Evolutionary conservation across 768 basidiomycete genomes (phyloP).

Genomic region (Tephrocybe rancida): DNA sequence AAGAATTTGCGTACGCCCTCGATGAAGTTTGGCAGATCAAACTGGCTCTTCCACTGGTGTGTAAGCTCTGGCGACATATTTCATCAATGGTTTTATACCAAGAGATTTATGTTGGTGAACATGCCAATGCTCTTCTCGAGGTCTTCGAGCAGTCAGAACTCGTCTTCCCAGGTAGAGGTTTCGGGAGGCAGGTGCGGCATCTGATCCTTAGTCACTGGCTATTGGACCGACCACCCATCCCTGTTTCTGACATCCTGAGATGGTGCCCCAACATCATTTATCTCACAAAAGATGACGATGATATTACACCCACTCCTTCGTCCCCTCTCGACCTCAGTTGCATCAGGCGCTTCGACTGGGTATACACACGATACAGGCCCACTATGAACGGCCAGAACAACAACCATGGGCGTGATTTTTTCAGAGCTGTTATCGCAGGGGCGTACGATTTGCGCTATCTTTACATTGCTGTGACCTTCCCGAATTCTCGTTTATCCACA

Average conservation of each 20-base stretch:
- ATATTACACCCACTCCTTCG: constrained; percentile 6
- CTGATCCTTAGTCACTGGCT: constrained; percentile 5
- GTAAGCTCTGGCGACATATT: constrained; percentile 10
- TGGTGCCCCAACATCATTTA: constrained; percentile 12
- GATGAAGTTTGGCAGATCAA: constrained; percentile 4
- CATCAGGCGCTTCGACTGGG: constrained; percentile 16
- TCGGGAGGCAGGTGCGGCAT: constrained; percentile 12
- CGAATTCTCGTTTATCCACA: background rate
- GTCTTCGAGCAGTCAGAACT: constrained; percentile 7
- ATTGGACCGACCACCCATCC: background rate
- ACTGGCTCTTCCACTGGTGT: constrained; percentile 11
- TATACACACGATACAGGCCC: background rate
- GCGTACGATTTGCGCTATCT: constrained; percentile 13
- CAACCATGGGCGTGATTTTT: constrained; percentile 9
- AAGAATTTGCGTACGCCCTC: background rate
- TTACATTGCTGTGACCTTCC: constrained; percentile 12
- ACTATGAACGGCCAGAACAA: background rate
- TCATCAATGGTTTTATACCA: constrained; percentile 9
- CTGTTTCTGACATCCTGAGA: constrained; percentile 5
- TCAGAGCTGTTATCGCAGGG: background rate
- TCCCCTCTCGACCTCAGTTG: constrained; percentile 1
- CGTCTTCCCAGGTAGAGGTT: background rate
- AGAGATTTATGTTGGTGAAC: constrained; percentile 10
- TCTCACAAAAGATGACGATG: constrained; percentile 15
- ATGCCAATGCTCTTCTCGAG: background rate